Base-by-base conservation (phyloP, 2,329 filamentous ascomycete species). In the Atkinsonella hypoxylon region DNA sequence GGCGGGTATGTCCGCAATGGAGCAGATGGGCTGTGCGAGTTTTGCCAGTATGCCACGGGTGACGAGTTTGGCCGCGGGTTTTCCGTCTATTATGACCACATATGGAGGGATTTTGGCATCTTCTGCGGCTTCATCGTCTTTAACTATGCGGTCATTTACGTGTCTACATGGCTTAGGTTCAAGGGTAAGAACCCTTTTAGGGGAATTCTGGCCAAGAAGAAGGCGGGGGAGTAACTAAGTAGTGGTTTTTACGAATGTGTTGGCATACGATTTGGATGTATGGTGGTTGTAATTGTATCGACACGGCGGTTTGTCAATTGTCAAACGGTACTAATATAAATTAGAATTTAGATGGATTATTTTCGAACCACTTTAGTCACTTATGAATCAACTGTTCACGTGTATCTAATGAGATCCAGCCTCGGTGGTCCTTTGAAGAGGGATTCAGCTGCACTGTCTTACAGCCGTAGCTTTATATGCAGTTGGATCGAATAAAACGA, bases 31-130 rank as follows among this genome's bases (percentile, higher is more conserved):
- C 59, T 76, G 34, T 87, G 84, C 61, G 75, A 79, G 20, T 83
- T 78, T 60, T 88, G 84, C 56, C 77, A 81, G 53, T 83, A 77
- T 53, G 69, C 70, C 1, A 75, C 65, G 2, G 83, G 83, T 0
- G 79, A 83, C 55, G 65, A 80, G 57, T 87, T 82, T 57, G 75
- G 78, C 0, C 62, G 61, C 0, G 67, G 70, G 1, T 81, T 87
- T 59, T 83, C 81, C 56, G 71, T 85, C 8, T 78, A 71, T 47
- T 80, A 82, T 45, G 62, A 62, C 1, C 64, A 84, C 48, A 79
- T 81, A 45, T 87, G 83, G 83, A 67, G 81, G 11, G 69, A 85
- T 52, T 86, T 83, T 64, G 71, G 81, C 2, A 79, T 85, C 48
- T 81, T 83, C 56, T 79, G 74, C 61, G 79, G 70, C 0, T 87